Percentiles rank a stretch among this genome's conserved stretches.
Evolutionary conservation across 2,329 filamentous ascomycete species (phyloP).

Genomic region (Pseudofabraea citricarpa): DNA sequence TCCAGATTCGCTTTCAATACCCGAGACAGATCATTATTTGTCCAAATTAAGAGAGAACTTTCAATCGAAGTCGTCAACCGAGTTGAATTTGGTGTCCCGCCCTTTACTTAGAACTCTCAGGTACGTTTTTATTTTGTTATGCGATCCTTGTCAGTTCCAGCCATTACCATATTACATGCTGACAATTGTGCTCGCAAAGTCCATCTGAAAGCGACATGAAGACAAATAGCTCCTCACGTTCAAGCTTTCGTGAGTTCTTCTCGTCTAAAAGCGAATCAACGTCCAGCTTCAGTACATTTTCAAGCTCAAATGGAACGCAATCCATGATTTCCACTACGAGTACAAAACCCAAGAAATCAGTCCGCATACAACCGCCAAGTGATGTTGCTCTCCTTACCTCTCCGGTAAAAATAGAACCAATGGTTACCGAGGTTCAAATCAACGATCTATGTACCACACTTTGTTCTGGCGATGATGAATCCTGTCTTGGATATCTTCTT

Average conservation of each 20-base stretch:
- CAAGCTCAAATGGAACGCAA: not conserved
- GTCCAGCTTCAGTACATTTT: not conserved
- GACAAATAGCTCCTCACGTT: not conserved
- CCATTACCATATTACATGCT: not conserved
- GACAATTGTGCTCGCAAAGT: not conserved
- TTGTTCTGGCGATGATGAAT: not conserved
- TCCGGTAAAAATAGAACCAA: not conserved
- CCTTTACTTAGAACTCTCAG: not conserved
- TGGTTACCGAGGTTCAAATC: constrained; percentile 7
- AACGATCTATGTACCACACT: constrained; percentile 14
- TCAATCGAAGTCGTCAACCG: constrained; percentile 5
- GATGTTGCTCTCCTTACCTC: not conserved
- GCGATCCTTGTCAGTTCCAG: not conserved
- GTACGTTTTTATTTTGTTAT: not conserved
- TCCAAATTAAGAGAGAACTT: constrained; percentile 10
- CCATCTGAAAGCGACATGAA: not conserved
- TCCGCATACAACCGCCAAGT: not conserved
- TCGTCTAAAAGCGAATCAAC: not conserved
- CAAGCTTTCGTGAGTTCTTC: not conserved
- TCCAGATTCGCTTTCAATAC: too few relatives aligned
- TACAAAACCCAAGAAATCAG: not conserved
- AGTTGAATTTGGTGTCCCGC: not conserved
- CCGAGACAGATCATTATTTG: constrained; percentile 4
- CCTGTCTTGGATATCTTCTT: constrained; percentile 12
- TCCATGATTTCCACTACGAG: not conserved